Evolutionary conservation across 2,329 filamentous ascomycete species (phyloP), one percentile per base, ranked within the genome.

Genomic region (Chaetomium sp.): DNA sequence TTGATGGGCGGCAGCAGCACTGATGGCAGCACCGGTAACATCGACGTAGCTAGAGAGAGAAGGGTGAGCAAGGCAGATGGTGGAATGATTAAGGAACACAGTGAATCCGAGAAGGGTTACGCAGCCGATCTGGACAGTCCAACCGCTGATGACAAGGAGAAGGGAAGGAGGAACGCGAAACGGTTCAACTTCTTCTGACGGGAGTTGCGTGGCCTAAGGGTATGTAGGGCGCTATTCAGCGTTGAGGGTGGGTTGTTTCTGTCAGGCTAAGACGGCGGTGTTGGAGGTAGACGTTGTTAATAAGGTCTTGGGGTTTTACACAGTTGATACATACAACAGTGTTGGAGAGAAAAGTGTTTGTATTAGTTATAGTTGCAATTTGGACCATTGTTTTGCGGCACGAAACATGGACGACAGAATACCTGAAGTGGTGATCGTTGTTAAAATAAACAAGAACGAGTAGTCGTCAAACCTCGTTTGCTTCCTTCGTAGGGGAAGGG

Each of bases 181-280:
- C 44, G 35, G 35, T 52, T 57, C 4, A 54, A 48, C 32, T 43
- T 57, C 10, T 54, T 57, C 38, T 57, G 49, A 53, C 27, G n/a
- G 12, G 10, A 10, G 11, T 42, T n/a, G 45, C 37, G 6, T 33
- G 36, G 33, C 19, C 7, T 48, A 27, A 10, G 19, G 40, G 19
- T 44, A 11, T 19, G 14, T 48, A 11, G 42, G 27, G 3, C 36
- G 10, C 14, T 27, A 19, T 10, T 8, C 10, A 32, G 14, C 14
- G 9, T 44, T 14, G 19, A 8, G 34, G 12, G 6, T 34, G 14
- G 34, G 36, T 49, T 38, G 51, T 52, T 46, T 45, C 34, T 10
- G n/a, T 27, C 19, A 27, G 19, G 19, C 19, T 27, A 27, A 27
- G 19, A 27, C 19, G 19, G 19, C 19, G 19, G 19, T 27, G 19